Evolutionary conservation across 2,329 filamentous ascomycete genomes (phyloP), one percentile per base, ranked within the genome.

Genomic region (Pseudocercospora fijiensis): DNA sequence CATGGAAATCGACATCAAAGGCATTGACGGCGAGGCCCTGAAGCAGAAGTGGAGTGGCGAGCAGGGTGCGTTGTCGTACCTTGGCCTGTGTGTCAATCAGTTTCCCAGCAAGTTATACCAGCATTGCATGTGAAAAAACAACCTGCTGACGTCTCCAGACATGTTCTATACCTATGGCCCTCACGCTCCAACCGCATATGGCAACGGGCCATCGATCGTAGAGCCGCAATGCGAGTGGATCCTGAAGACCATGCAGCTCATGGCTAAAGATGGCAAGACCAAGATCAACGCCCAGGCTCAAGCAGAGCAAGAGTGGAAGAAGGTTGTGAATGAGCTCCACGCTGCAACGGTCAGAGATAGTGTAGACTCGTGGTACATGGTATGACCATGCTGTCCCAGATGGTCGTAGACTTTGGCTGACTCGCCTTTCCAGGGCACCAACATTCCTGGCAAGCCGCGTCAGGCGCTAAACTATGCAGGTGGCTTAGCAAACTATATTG

Each of bases 221-320:
- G 78, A 79, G 61, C 72, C 73, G 2, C 78, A 80, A 66, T 77
- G 76, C 27, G 75, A 79, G 60, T 79, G 77, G 77, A 79, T 80
- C 30, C 72, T 79, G 27, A 75, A 79, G 53, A 74, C 74, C 41
- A 78, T 78, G 64, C 71, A 74, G 37, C 76, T 76, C 68, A 71
- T 78, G 41, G 69, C 72, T 26, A 72, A 77, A 16, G 70, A 78
- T 51, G 74, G 74, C 11, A 77, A 79, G 61, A 74, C 73, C 24
- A 76, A 77, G 60, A 75, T 79, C 51, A 76, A 80, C 53, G 71
- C 78, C 2, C 78, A 77, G 7, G 73, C 71, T 43, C 74, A 79
- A 58, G 77, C 76, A 7, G 78, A 80, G 65, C 73, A 78, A 64
- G 65, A 74, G 18, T 81, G 79, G 79, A 70, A 70, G 63, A 43